Percentiles rank a stretch among this genome's conserved stretches.
Evolutionary conservation across 345 rosid species (phyloP).

Genomic region (Salix brachista): DNA sequence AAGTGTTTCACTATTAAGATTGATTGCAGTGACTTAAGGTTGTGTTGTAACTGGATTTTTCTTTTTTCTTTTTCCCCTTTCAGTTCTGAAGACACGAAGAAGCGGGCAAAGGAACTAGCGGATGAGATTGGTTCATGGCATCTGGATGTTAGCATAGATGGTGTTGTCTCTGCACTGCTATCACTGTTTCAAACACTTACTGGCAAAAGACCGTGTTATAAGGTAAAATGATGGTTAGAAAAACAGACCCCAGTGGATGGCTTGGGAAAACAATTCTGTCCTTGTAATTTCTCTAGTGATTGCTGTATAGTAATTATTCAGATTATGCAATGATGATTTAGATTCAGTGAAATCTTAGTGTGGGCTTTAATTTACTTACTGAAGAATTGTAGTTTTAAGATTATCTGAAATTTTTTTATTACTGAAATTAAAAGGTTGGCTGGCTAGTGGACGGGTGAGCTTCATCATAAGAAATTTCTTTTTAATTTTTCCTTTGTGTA

Average conservation of each 20-base stretch:
- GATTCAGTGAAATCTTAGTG: not conserved
- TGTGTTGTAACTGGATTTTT: not conserved
- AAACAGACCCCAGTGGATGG: not conserved
- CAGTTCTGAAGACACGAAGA: constrained; percentile 75
- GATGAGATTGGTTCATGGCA: constrained; percentile 95
- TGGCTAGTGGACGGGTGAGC: not conserved
- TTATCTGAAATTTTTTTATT: not conserved
- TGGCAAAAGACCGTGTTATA: constrained; percentile 73
- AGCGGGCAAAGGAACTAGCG: constrained; percentile 71
- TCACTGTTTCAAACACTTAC: constrained; percentile 76
- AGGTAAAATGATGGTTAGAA: constrained; percentile 38
- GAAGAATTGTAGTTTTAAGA: not conserved
- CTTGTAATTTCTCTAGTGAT: not conserved
- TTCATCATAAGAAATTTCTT: not conserved
- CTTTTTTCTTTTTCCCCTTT: constrained; percentile 4
- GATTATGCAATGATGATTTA: not conserved
- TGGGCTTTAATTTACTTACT: not conserved
- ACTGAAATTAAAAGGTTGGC: not conserved
- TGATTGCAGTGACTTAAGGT: not conserved
- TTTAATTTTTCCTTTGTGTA: constrained; percentile 26
- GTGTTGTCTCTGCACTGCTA: constrained; percentile 70
- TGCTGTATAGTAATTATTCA: not conserved
- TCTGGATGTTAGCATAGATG: constrained; percentile 80
- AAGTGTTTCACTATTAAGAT: not conserved
- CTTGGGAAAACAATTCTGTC: not conserved